These are phyloP conservation scores for Cladosporium sp. DNA, from an alignment of 2,329 filamentous ascomycete species.

Conservation along the genomic window DNA sequence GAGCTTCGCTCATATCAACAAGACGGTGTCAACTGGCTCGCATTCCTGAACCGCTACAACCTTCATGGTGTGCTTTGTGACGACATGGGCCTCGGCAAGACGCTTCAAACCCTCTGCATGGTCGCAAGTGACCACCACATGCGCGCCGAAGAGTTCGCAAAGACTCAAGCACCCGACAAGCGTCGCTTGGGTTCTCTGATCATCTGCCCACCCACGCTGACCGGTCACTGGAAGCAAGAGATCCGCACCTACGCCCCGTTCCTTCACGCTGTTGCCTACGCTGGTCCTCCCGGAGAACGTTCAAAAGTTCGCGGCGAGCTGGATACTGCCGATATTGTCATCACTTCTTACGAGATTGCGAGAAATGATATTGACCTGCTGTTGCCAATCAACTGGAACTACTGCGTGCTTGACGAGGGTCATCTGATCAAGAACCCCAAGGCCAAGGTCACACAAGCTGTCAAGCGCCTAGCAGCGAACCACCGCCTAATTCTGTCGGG, in stretches of 20 bases:
- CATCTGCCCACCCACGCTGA: slow-evolving; percentile 91
- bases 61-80: slow-evolving; percentile 97
- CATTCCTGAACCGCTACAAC: slow-evolving; percentile 97
- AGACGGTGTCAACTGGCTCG: slow-evolving; percentile 97
- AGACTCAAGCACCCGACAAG: slow-evolving; percentile 72
- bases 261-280: slow-evolving; percentile 82
- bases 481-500: slow-evolving; percentile 95
- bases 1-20: slow-evolving; percentile 96
- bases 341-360: slow-evolving; percentile 97
- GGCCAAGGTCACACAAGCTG: slow-evolving; percentile 89
- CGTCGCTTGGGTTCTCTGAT: slow-evolving; percentile 85
- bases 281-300: slow-evolving; percentile 81
- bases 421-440: slow-evolving; percentile 99
- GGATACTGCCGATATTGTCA: slow-evolving; percentile 79
- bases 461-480: slow-evolving; percentile 85
- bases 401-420: slow-evolving; percentile 93
- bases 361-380: slow-evolving; percentile 90
- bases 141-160: slow-evolving; percentile 83
- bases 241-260: slow-evolving; percentile 95
- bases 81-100: slow-evolving; percentile 98
- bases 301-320: slow-evolving; percentile 66
- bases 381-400: slow-evolving; percentile 86
- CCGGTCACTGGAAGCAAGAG: slow-evolving; percentile 98
- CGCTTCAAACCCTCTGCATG: slow-evolving; percentile 94
- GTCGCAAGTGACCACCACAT: slow-evolving; percentile 96